A percentile compares a stretch with the other conserved stretches of the same genome.
phyloP scores from a whole-genome alignment of 2,329 filamentous ascomycete genomes.

The Ophiosphaerella korrae region DNA sequence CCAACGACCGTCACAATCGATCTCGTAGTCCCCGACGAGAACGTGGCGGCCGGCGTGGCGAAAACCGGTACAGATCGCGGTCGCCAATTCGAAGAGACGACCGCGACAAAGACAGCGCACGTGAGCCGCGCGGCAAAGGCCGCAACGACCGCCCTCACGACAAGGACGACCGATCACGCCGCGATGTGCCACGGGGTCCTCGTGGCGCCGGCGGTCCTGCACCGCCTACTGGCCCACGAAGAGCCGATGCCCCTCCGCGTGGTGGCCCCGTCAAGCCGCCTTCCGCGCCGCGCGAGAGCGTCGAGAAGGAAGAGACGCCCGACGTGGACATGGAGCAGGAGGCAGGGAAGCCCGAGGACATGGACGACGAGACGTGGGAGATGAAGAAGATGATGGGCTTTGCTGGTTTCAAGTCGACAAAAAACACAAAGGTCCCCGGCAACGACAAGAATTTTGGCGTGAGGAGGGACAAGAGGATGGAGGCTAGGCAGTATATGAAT shows the following conservation, averaged over 20 bases:
- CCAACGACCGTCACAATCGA: conserved; percentile 36
- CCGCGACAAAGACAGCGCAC: conserved; percentile 20
- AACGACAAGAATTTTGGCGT: conserved; percentile 80
- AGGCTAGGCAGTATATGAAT: conserved; percentile 98
- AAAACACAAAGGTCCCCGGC: conserved; percentile 84
- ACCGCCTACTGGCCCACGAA: conserved; percentile 13
- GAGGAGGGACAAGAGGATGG: conserved; percentile 88
- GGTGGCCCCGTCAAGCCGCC: conserved; percentile 16
- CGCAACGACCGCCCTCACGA: conserved; percentile 15
- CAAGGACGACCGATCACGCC: conserved; percentile 10
- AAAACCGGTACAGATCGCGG: conserved; percentile 34
- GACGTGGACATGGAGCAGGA: conserved; percentile 38
- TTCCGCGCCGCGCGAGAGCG: conserved; percentile 10
- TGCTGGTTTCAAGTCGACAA: conserved; percentile 80
- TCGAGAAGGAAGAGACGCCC: conserved; percentile 22
- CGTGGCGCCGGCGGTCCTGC: conserved; percentile 23
- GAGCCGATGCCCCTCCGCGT: conserved; percentile 5
- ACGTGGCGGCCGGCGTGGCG: conserved; percentile 29
- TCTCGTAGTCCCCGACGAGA: conserved; percentile 42
- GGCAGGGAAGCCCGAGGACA: conserved; percentile 41
- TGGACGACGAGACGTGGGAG: conserved; percentile 69
- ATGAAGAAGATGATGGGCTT: conserved; percentile 94
- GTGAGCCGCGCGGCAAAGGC: conserved; percentile 15
- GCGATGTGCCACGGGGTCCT: conserved; percentile 31
- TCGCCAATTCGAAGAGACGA: conserved; percentile 32